phyloP scores from a whole-genome alignment of 2,329 filamentous ascomycete genomes.

The Pseudogymnoascus verrucosus region DNA sequence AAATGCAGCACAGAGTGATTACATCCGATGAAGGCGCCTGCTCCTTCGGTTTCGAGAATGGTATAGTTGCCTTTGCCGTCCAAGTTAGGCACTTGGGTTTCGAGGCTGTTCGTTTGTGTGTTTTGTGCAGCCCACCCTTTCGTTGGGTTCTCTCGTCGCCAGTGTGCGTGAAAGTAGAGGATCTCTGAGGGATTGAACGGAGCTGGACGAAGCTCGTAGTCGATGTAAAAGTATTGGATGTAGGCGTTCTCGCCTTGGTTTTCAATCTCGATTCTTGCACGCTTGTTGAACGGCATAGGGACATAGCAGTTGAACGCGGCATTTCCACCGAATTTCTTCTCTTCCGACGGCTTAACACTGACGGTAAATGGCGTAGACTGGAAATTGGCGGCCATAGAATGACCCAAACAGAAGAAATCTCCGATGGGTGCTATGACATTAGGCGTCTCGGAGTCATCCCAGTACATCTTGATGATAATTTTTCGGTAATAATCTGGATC shows the following conservation, averaged over 20 bases:
- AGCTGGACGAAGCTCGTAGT: slow-evolving; percentile 27
- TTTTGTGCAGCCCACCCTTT: slow-evolving; percentile 27
- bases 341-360: slow-evolving; percentile 28
- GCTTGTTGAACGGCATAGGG: slow-evolving; percentile 30
- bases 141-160: slow-evolving; percentile 29
- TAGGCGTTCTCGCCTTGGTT: slow-evolving; percentile 29
- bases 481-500: slow-evolving; percentile 32
- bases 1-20: slow-evolving; percentile 29
- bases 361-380: slow-evolving; percentile 30
- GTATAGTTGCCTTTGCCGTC: slow-evolving; percentile 25
- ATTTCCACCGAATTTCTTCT: slow-evolving; percentile 29
- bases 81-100: slow-evolving; percentile 28
- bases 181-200: slow-evolving; percentile 23
- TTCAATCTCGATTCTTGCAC: slow-evolving; percentile 30
- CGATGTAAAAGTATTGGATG: slow-evolving; percentile 31
- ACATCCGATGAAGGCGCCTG: slow-evolving; percentile 28
- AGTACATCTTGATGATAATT: slow-evolving; percentile 31
- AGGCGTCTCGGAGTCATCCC: slow-evolving; percentile 28
- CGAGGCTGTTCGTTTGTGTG: slow-evolving; percentile 29
- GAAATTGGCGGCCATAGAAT: slow-evolving; percentile 29
- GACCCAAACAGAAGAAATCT: slow-evolving; percentile 29
- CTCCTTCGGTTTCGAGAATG: slow-evolving; percentile 27
- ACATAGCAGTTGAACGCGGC: slow-evolving; percentile 30
- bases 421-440: slow-evolving; percentile 28
- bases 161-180: slow-evolving; percentile 30